A percentile compares a stretch with the other conserved stretches of the same genome.
Conservation (phyloP, 1,284 basidiomycete genomes). For the Ustilago loliicola region DNA sequence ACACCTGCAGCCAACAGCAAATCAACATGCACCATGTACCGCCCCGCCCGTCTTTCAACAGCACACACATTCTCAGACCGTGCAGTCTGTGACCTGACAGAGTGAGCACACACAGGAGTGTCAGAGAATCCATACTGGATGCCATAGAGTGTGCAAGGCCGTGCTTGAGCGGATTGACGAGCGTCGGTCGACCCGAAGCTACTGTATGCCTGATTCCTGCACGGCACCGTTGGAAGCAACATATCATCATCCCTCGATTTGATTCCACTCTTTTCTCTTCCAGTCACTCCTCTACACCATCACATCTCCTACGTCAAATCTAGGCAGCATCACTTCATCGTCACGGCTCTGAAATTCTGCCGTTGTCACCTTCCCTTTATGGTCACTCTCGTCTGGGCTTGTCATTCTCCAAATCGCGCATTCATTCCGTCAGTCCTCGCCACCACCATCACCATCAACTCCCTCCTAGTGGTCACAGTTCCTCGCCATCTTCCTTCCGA, state of each 20-base stretch:
- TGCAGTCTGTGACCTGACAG: neutral
- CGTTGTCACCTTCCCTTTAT: constrained; percentile 6
- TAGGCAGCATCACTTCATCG: neutral
- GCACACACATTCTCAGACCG: neutral
- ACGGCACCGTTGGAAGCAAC: neutral
- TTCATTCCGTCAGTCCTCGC: neutral
- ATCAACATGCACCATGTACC: neutral
- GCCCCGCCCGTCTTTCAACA: neutral
- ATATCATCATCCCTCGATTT: neutral
- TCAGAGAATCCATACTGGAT: too few relatives aligned
- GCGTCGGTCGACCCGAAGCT: too few relatives aligned
- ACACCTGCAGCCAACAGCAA: neutral
- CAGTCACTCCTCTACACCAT: neutral
- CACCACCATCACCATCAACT: constrained; percentile 19
- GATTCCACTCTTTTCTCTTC: constrained; percentile 9
- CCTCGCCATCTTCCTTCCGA: neutral
- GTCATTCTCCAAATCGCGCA: neutral
- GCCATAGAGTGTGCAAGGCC: too few relatives aligned
- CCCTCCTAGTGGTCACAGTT: constrained; percentile 9
- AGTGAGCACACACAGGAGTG: neutral
- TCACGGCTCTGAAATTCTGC: neutral
- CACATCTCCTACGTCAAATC: neutral
- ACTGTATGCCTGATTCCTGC: too few relatives aligned
- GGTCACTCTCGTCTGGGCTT: neutral
- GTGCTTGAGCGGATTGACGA: too few relatives aligned